A percentile compares a stretch with the other conserved stretches of the same genome.
phyloP scores from a whole-genome alignment of 495 filamentous ascomycete species.

The Neurospora terricola region DNA sequence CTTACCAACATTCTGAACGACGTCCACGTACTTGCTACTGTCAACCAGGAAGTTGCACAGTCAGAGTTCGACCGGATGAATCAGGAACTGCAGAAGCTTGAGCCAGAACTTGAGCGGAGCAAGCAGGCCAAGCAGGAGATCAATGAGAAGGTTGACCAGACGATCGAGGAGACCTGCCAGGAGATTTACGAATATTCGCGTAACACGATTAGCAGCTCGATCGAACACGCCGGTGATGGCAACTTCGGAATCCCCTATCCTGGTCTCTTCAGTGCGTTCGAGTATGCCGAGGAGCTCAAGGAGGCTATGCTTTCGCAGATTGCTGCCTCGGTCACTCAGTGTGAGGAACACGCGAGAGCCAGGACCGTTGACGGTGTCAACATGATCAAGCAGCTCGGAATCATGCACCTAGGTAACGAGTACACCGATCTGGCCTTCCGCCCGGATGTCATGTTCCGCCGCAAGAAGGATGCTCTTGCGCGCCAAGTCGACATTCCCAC shows the following conservation, averaged over 20 bases:
- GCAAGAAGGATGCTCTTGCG: conserved; percentile 67
- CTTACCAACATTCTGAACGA: conserved; percentile 89
- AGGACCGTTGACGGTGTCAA: conserved; percentile 77
- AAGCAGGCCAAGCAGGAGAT: conserved; percentile 75
- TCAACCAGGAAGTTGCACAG: conserved; percentile 81
- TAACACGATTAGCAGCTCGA: conserved; percentile 56
- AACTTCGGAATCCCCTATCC: conserved; percentile 79
- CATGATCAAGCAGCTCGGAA: conserved; percentile 74
- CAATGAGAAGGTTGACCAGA: conserved; percentile 67
- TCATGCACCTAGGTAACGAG: conserved; percentile 79
- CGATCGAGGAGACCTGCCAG: conserved; percentile 74
- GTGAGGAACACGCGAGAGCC: conserved; percentile 73
- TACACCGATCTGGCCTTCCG: conserved; percentile 79
- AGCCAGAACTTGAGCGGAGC: conserved; percentile 74
- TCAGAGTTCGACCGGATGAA: conserved; percentile 77
- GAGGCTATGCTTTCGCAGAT: conserved; percentile 84
- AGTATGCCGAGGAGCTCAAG: conserved; percentile 90
- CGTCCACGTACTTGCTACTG: conserved; percentile 66
- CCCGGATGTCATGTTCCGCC: conserved; percentile 83
- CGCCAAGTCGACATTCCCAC: conserved; percentile 78
- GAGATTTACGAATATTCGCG: conserved; percentile 79
- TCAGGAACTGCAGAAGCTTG: conserved; percentile 68
- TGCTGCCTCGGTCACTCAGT: conserved; percentile 60
- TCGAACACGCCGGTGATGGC: conserved; percentile 61
- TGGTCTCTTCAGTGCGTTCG: conserved; percentile 72